These are phyloP conservation scores for Solanum verrucosum DNA, from an alignment of 257 asterid genomes.

Conservation along the genomic window DNA sequence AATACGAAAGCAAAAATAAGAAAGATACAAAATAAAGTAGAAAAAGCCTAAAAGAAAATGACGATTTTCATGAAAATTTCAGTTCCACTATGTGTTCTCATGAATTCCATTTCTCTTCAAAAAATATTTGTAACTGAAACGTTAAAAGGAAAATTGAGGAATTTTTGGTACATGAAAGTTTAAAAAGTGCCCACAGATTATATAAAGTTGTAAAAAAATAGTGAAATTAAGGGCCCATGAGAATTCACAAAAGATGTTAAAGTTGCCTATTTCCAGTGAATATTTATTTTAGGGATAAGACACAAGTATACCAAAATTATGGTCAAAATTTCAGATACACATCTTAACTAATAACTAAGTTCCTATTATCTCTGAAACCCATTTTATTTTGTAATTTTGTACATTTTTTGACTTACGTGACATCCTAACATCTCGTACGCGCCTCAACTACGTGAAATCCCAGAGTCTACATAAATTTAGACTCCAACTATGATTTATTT, in stretches of 20 bases:
- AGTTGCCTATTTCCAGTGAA: not conserved
- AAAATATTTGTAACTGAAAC: not conserved
- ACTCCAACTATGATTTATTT: no score
- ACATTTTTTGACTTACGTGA: no score
- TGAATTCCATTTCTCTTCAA: not conserved
- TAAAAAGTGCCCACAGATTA: not conserved
- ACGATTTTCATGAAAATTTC: not conserved
- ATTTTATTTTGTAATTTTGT: no score
- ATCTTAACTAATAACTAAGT: no score
- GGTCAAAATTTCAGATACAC: fast-evolving
- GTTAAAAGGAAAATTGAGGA: not conserved
- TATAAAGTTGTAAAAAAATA: not conserved
- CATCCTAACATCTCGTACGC: no score
- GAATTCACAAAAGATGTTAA: not conserved
- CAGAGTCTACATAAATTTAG: no score
- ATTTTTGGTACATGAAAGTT: not conserved
- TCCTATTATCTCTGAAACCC: no score
- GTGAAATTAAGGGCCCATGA: not conserved
- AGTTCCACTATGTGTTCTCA: not conserved
- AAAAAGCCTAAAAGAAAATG: not conserved
- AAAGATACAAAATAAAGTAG: not conserved
- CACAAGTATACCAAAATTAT: no score
- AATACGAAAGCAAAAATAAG: no score
- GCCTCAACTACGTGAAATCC: no score
- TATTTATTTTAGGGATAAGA: not conserved